Evolutionary conservation across 2,329 filamentous ascomycete genomes (phyloP).

Genomic region (Aspergillus fumigatiaffinis): DNA sequence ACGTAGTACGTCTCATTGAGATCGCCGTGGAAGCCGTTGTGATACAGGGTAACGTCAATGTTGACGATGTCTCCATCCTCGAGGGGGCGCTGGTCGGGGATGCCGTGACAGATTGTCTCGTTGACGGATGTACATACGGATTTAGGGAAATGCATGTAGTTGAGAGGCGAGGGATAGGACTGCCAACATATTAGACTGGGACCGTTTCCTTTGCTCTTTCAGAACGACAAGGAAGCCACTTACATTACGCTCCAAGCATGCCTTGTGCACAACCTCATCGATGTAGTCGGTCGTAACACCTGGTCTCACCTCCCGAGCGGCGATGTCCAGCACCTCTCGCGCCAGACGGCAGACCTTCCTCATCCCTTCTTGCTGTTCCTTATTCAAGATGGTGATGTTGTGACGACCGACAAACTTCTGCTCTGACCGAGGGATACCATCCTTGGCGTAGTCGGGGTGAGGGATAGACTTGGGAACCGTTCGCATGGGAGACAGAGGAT

Average conservation of each 20-base stretch:
- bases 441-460: conserved; percentile 80
- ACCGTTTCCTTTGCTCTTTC: not conserved
- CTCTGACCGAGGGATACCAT: conserved; percentile 69
- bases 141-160: conserved; percentile 96
- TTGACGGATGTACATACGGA: conserved; percentile 95
- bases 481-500: conserved; percentile 71
- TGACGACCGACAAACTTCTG: conserved; percentile 65
- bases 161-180: conserved; percentile 92
- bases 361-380: conserved; percentile 81
- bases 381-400: conserved; percentile 78
- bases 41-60: conserved; percentile 91
- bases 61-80: conserved; percentile 95
- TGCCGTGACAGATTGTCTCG: conserved; percentile 98
- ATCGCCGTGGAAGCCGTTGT: conserved; percentile 92
- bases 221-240: conserved; percentile 32
- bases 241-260: conserved; percentile 87
- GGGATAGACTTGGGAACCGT: conserved; percentile 74
- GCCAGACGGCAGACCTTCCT: conserved; percentile 83
- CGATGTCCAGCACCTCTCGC: conserved; percentile 88
- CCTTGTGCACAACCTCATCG: conserved; percentile 91
- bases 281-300: conserved; percentile 95
- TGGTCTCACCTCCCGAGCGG: conserved; percentile 76
- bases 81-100: conserved; percentile 83
- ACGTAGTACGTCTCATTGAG: conserved; percentile 99
- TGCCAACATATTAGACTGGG: conserved; percentile 37